Percentiles rank a stretch among this genome's conserved stretches.
Evolutionary conservation across 2,329 filamentous ascomycete genomes (phyloP).

Genomic region (Aureobasidium sp.): DNA sequence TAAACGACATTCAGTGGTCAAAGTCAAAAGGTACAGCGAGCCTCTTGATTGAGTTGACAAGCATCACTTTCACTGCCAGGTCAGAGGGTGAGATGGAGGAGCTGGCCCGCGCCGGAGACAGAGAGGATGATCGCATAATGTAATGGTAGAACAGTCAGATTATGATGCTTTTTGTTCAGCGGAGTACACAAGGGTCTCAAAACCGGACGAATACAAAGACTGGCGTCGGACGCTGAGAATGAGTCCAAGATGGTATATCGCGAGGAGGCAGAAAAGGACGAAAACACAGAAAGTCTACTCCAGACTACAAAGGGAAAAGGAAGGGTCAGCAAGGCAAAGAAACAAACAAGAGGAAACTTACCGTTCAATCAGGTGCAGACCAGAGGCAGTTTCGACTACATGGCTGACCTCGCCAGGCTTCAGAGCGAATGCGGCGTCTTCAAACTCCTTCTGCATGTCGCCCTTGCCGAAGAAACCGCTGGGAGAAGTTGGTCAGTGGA

Average conservation of each 20-base stretch:
- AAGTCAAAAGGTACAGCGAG: background rate
- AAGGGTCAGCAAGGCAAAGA: background rate
- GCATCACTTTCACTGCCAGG: background rate
- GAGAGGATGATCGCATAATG: background rate
- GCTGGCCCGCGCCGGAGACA: background rate
- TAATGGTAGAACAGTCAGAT: background rate
- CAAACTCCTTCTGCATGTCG: conserved; percentile 99
- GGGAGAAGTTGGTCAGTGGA: background rate
- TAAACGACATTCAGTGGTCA: background rate
- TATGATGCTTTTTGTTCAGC: conserved; percentile 7
- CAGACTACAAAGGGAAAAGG: conserved; percentile 10
- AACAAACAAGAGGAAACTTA: conserved; percentile 36
- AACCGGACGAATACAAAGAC: conserved; percentile 4
- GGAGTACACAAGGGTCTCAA: background rate
- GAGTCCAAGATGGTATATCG: conserved; percentile 13
- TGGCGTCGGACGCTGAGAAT: background rate
- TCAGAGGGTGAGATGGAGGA: background rate
- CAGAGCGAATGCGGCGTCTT: conserved; percentile 89
- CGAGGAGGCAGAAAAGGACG: background rate
- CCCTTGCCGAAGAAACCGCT: conserved; percentile 86
- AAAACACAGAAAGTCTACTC: conserved; percentile 14
- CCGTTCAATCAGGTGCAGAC: conserved; percentile 93
- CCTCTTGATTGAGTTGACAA: background rate
- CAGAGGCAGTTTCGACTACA: conserved; percentile 86
- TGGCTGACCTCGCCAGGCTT: conserved; percentile 79